Evolutionary conservation across 2,329 filamentous ascomycete species (phyloP).

Genomic region (Aspergillus glaucus): DNA sequence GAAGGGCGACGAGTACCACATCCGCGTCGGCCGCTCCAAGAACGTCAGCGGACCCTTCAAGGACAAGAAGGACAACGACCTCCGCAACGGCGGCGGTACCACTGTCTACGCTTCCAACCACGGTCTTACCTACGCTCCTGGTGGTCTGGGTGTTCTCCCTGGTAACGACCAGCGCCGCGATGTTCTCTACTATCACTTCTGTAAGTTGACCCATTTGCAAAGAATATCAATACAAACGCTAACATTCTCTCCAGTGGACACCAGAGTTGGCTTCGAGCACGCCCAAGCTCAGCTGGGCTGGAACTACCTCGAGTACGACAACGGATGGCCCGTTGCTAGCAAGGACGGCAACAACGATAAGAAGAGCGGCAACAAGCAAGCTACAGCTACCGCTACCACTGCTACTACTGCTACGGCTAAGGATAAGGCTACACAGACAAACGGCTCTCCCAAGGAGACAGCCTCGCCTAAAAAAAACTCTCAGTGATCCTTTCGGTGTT

Average conservation of each 20-base stretch:
- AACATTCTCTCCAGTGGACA: constrained; percentile 12
- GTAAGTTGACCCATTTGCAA: too few species aligned
- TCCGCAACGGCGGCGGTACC: constrained; percentile 24
- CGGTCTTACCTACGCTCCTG: constrained; percentile 28
- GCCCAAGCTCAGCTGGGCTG: constrained; percentile 24
- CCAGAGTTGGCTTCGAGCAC: constrained; percentile 18
- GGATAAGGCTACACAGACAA: too few species aligned
- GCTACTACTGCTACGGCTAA: too few species aligned
- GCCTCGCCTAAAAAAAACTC: too few species aligned
- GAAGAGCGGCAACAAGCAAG: neutral
- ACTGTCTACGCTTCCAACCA: constrained; percentile 28
- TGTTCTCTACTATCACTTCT: constrained; percentile 31
- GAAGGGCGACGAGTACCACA: constrained; percentile 23
- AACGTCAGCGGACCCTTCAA: constrained; percentile 23
- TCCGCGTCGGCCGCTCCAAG: constrained; percentile 26
- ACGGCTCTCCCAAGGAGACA: too few species aligned
- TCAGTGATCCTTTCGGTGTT: too few species aligned
- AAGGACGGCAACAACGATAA: neutral
- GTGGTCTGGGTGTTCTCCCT: constrained; percentile 23
- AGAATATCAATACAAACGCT: too few species aligned
- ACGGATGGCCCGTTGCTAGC: constrained; percentile 25
- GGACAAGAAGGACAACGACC: constrained; percentile 17
- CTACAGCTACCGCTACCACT: too few species aligned
- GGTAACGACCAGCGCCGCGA: constrained; percentile 16
- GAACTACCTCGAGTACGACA: constrained; percentile 24